Conservation (phyloP, 768 basidiomycete species). For the Amyloporia xantha region DNA sequence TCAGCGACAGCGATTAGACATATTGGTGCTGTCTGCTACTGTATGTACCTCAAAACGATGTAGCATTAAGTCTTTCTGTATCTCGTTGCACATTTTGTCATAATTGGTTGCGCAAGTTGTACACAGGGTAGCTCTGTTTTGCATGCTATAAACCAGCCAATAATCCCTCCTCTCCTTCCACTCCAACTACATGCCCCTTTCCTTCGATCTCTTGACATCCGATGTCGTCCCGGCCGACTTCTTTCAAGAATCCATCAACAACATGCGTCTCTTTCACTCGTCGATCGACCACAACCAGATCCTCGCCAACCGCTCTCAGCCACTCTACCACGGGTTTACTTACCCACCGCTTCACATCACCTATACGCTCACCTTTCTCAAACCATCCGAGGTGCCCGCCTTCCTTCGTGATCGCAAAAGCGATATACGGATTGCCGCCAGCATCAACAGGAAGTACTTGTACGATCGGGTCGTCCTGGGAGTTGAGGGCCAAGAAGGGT, state of each 20-base stretch:
- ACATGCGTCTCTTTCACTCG: constrained; percentile 33
- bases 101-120: not conserved
- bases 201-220: constrained; percentile 54
- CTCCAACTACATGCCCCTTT: constrained; percentile 46
- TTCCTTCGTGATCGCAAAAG: constrained; percentile 52
- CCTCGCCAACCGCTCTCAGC: constrained; percentile 52
- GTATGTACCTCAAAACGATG: not conserved
- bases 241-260: constrained; percentile 54
- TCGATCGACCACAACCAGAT: constrained; percentile 33
- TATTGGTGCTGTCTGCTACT: not conserved
- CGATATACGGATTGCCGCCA: constrained; percentile 42
- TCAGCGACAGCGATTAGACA: constrained; percentile 81
- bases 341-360: constrained; percentile 44
- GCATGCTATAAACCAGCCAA: constrained; percentile 52
- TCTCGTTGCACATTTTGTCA: too few species aligned
- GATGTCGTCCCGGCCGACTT: constrained; percentile 47
- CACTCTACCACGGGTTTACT: constrained; percentile 69
- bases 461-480: constrained; percentile 75
- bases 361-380: constrained; percentile 29
- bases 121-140: too few species aligned
- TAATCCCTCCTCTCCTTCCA: constrained; percentile 46
- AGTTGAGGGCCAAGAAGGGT: constrained; percentile 70
- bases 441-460: constrained; percentile 52
- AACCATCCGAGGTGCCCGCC: constrained; percentile 89
- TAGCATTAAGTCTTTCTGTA: not conserved